Evolutionary conservation across 1,139 yeast genomes (phyloP).

Genomic region (Yamadazyma epiphylla): DNA sequence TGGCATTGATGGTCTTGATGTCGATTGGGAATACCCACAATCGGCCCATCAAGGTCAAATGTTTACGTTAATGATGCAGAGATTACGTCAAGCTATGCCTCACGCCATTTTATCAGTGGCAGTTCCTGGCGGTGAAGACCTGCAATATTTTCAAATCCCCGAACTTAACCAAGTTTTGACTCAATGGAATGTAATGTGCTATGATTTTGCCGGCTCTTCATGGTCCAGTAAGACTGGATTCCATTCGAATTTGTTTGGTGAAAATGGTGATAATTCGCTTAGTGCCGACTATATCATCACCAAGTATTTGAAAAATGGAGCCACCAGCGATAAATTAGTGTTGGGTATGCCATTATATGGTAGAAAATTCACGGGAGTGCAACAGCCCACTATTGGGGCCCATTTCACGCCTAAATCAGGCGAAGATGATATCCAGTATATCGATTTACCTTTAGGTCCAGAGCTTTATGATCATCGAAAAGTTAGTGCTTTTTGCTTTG

Average conservation of each 20-base stretch:
- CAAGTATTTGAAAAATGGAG: slow-evolving; percentile 39
- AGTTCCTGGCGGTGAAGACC: slow-evolving; percentile 57
- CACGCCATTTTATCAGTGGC: slow-evolving; percentile 57
- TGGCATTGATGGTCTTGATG: slow-evolving; percentile 86
- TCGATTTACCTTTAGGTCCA: slow-evolving; percentile 41
- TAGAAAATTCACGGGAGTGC: slow-evolving; percentile 50
- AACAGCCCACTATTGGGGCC: slow-evolving; percentile 33
- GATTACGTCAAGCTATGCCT: slow-evolving; percentile 26
- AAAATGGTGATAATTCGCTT: slow-evolving; percentile 39
- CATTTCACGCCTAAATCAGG: slow-evolving; percentile 31
- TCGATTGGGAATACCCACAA: slow-evolving; percentile 92
- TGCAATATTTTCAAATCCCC: slow-evolving; percentile 37
- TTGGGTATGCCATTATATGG: slow-evolving; percentile 92
- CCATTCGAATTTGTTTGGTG: slow-evolving; percentile 65
- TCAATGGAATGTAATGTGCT: slow-evolving; percentile 87
- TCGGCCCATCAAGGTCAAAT: slow-evolving; percentile 40
- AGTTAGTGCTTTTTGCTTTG: slow-evolving; percentile 60
- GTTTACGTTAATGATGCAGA: slow-evolving; percentile 41
- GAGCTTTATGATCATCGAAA: slow-evolving; percentile 51
- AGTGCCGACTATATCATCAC: slow-evolving; percentile 49
- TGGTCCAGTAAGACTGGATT: slow-evolving; percentile 66
- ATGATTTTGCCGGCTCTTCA: slow-evolving; percentile 70
- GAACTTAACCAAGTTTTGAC: slow-evolving; percentile 57
- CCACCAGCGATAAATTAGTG: slow-evolving; percentile 51
- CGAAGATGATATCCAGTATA: slow-evolving; percentile 53